Percentiles rank a stretch among this genome's conserved stretches.
Conservation (phyloP, 2,329 filamentous ascomycete species). For the Cercospora citrullina region DNA sequence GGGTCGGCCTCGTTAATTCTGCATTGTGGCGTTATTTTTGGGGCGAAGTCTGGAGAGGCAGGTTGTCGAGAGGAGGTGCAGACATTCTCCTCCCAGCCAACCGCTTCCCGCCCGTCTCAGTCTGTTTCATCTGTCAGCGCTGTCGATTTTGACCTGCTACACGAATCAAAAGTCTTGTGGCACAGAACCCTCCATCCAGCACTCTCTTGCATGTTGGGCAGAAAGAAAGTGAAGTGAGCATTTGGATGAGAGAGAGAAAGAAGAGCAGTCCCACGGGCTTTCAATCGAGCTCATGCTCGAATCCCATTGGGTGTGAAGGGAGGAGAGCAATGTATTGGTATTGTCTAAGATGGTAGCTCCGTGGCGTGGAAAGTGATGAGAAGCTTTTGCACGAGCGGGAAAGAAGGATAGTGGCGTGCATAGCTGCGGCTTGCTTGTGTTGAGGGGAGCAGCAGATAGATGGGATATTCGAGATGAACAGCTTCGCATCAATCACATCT, state of each 20-base stretch:
- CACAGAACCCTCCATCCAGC: neutral
- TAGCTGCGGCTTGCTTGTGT: conserved; percentile 14
- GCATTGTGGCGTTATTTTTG: conserved; percentile 23
- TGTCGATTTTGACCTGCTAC: neutral
- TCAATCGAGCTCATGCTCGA: neutral
- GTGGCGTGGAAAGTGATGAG: conserved; percentile 6
- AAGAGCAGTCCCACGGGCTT: neutral
- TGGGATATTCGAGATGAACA: conserved; percentile 16
- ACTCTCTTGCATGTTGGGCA: conserved; percentile 26
- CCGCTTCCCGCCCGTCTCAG: conserved; percentile 4
- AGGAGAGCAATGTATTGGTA: conserved; percentile 27
- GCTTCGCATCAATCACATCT: neutral
- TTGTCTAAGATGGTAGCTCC: conserved; percentile 22
- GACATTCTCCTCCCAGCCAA: neutral
- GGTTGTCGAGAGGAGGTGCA: neutral
- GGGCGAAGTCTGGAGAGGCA: neutral
- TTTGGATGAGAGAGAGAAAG: conserved; percentile 23
- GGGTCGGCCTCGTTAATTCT: conserved; percentile 22
- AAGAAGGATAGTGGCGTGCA: conserved; percentile 11
- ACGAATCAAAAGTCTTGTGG: neutral
- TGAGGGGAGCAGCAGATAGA: conserved; percentile 15
- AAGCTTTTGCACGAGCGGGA: neutral
- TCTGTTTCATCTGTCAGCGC: conserved; percentile 14
- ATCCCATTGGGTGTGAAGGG: conserved; percentile 2
- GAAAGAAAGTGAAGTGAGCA: conserved; percentile 7